Evolutionary conservation across 2,329 filamentous ascomycete genomes (phyloP), one percentile per base, ranked within the genome.

Genomic region (Fusarium agapanthi): DNA sequence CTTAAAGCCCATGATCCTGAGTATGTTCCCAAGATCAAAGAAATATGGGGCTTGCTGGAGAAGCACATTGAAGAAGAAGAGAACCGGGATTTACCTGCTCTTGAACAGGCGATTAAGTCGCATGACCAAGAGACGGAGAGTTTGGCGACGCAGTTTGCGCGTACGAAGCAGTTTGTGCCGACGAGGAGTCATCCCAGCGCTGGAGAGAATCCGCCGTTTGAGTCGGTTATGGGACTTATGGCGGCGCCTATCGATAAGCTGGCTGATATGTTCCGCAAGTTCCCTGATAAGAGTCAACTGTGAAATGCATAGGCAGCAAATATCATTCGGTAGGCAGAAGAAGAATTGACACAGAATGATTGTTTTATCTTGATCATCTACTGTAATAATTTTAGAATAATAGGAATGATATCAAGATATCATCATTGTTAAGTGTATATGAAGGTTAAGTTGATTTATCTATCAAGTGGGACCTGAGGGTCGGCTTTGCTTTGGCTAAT

Each of bases 221-320:
- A 90, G 81, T 88, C 85, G 0, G 86, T 83, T 0, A 84, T 84
- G 64, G 88, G 86, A 0, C 72, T 91, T 28, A 68, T 91, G 77
- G 80, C 86, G 1, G 87, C 88, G 20, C 89, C 89, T 1, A 80
- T 91, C 24, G 89, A 91, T 76, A 85, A 84, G 65, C 68, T 91
- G 37, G 80, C 80, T 41, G 88, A 91, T 76, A 56, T 89, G 12
- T 88, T 90, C 70, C 79, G 85, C 26, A 87, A 86, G 75, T 91
- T 89, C 72, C 71, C 53, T 15, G 51, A 71, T 3, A 35, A 35
- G 32, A 34, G 32, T n/a, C n/a, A n/a, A n/a, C n/a, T n/a, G n/a
- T n/a, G n/a, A n/a, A n/a, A n/a, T n/a, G n/a, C n/a, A n/a, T n/a
- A n/a, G n/a, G n/a, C n/a, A n/a, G n/a, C n/a, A n/a, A n/a, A n/a